phyloP scores from a whole-genome alignment of 2,329 filamentous ascomycete genomes.

The Fusarium buharicum region DNA sequence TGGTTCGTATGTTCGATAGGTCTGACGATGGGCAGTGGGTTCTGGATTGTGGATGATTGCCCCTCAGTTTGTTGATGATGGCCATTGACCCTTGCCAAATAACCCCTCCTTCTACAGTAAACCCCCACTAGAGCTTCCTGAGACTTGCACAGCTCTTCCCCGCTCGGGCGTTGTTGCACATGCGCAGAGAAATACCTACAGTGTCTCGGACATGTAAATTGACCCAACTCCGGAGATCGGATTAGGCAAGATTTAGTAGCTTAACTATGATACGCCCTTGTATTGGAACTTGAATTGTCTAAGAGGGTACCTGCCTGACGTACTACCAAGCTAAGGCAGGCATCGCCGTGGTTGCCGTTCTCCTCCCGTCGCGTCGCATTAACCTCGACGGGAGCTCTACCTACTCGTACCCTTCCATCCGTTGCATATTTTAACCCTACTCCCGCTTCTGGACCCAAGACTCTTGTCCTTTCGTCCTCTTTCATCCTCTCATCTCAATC shows the following conservation, averaged over 20 bases:
- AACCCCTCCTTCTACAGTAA: constrained; percentile 27
- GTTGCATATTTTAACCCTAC: constrained; percentile 39
- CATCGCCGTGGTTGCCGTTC: constrained; percentile 30
- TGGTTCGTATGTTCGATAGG: constrained; percentile 35
- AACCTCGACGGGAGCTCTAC: constrained; percentile 22
- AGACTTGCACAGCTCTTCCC: constrained; percentile 23
- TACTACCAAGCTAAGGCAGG: constrained; percentile 13
- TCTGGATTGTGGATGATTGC: constrained; percentile 36
- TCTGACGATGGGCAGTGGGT: constrained; percentile 32
- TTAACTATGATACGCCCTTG: neutral
- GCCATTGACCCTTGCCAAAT: constrained; percentile 27
- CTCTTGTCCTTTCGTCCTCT: constrained; percentile 14
- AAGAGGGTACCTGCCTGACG: constrained; percentile 16
- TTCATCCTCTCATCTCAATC: constrained; percentile 5
- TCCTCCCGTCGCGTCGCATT: constrained; percentile 22
- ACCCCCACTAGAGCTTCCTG: constrained; percentile 36
- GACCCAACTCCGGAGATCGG: constrained; percentile 19
- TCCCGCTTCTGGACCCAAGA: constrained; percentile 29
- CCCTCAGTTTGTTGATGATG: constrained; percentile 30
- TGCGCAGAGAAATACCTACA: constrained; percentile 19
- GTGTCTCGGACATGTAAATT: constrained; percentile 39
- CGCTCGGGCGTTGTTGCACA: constrained; percentile 37
- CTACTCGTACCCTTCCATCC: constrained; percentile 16
- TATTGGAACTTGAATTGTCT: constrained; percentile 21
- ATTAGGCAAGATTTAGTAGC: constrained; percentile 10